Evolutionary conservation across 768 basidiomycete genomes (phyloP), one percentile per base, ranked within the genome.

Genomic region (Suillus cothurnatus): DNA sequence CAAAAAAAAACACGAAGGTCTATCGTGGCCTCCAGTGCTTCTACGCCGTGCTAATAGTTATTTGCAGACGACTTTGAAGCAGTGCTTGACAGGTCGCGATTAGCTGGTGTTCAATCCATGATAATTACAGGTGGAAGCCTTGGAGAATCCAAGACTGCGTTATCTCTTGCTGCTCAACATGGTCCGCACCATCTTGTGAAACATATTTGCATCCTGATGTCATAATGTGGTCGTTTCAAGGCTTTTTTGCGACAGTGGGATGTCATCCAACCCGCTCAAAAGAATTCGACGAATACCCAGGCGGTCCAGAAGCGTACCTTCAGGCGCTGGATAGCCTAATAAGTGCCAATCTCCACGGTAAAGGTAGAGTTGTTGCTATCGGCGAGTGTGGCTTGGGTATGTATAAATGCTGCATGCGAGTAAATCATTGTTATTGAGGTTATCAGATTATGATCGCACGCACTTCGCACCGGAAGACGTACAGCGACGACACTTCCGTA

Each of bases 321-420:
- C 66, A 77, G 11, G 86, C 82, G 21, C 78, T 94, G 36, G 86
- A 88, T 65, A 72, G 78, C 31, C 71, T 93, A 4, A 82, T 92
- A 23, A 73, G 72, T 31, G 70, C 75, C 28, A 82, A 87, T 71
- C 69, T 85, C 12, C 77, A 79, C 32, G 85, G 88, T 0, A 76
- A 72, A 56, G 90, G 88, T 26, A 81, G 88, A 63, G 86, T 85
- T 12, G 87, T 91, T 26, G 89, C 91, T 0, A 77, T 94, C 19
- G 93, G 93, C 26, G 93, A 94, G 76, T 91, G 92, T 68, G 93
- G 93, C 26, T 76, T 94, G 60, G 92, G 91, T 90, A 67, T 49
- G 39, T 62, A 49, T 60, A 41, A 21, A 26, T 64, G 19, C 47
- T 56, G 9, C 19, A 3, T 52, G 34, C 32, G 3, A 14, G 43